Conservation (phyloP, 2,329 filamentous ascomycete species). For the Diaporthe caulivora region DNA sequence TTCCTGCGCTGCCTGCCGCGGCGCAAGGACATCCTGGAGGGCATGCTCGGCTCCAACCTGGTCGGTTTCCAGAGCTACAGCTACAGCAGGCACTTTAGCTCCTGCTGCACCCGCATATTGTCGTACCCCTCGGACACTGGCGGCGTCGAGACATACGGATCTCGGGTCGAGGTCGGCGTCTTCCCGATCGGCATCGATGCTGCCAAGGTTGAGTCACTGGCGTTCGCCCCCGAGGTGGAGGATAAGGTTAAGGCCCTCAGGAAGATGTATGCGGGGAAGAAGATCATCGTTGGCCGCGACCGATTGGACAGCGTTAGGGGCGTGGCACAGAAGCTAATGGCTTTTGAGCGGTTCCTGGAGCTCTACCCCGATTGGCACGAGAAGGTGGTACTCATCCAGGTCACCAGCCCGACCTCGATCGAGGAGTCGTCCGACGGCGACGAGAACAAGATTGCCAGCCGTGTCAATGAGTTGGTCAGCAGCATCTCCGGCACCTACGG, state of each 20-base stretch:
- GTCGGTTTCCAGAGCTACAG: conserved; percentile 96
- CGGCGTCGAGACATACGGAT: conserved; percentile 89
- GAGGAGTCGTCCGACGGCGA: conserved; percentile 82
- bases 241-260: conserved; percentile 80
- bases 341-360: conserved; percentile 92
- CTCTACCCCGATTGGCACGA: conserved; percentile 92
- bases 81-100: conserved; percentile 94
- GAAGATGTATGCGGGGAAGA: conserved; percentile 86
- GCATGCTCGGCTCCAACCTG: conserved; percentile 90
- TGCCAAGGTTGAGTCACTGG: conserved; percentile 79
- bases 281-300: conserved; percentile 94
- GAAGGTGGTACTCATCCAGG: conserved; percentile 93
- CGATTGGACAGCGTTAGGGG: conserved; percentile 93
- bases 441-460: conserved; percentile 85
- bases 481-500: conserved; percentile 93
- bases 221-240: conserved; percentile 78
- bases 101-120: conserved; percentile 90
- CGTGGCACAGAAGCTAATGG: conserved; percentile 95
- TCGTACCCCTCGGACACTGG: conserved; percentile 89
- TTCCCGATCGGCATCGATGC: conserved; percentile 96
- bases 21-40: conserved; percentile 90
- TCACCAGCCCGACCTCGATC: conserved; percentile 87
- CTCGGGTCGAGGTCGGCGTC: conserved; percentile 90
- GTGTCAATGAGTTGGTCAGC: conserved; percentile 90
- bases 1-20: conserved; percentile 90